Conservation (phyloP, 148 eudicot species). For the Talinum fruticosum region DNA sequence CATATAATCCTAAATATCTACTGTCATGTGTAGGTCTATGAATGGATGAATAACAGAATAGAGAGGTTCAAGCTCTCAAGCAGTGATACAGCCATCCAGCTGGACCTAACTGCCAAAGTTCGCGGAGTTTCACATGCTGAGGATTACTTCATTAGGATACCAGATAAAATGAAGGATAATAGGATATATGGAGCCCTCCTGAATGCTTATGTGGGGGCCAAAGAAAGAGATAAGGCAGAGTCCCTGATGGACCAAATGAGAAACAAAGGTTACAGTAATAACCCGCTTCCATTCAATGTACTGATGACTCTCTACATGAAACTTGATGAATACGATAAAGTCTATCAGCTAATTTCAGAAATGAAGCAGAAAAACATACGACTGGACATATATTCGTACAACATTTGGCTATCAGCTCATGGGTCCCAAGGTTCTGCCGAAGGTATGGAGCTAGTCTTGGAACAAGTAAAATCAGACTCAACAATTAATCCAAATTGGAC, state of each 20-base stretch:
- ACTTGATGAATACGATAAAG: conserved; percentile 51
- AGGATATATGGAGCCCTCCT: conserved; percentile 77
- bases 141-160: conserved; percentile 62
- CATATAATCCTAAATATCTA: neutral
- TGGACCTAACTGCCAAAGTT: conserved; percentile 78
- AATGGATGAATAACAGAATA: conserved; percentile 75
- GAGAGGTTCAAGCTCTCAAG: conserved; percentile 58
- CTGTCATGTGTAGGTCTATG: conserved; percentile 54
- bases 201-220: conserved; percentile 71
- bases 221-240: conserved; percentile 62
- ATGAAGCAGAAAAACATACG: conserved; percentile 55
- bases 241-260: conserved; percentile 56
- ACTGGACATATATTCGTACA: conserved; percentile 67
- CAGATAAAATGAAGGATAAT: conserved; percentile 55
- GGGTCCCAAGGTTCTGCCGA: conserved; percentile 57
- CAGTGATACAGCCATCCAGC: conserved; percentile 80
- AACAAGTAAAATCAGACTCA: conserved; percentile 47
- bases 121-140: conserved; percentile 74
- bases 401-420: conserved; percentile 76
- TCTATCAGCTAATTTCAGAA: conserved; percentile 53
- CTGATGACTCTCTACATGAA: conserved; percentile 93
- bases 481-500: conserved; percentile 61
- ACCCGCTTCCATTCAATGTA: conserved; percentile 70
- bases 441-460: conserved; percentile 67
- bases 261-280: conserved; percentile 42